Evolutionary conservation across 495 filamentous ascomycete genomes (phyloP).

Genomic region (Penicillium flavigenum): DNA sequence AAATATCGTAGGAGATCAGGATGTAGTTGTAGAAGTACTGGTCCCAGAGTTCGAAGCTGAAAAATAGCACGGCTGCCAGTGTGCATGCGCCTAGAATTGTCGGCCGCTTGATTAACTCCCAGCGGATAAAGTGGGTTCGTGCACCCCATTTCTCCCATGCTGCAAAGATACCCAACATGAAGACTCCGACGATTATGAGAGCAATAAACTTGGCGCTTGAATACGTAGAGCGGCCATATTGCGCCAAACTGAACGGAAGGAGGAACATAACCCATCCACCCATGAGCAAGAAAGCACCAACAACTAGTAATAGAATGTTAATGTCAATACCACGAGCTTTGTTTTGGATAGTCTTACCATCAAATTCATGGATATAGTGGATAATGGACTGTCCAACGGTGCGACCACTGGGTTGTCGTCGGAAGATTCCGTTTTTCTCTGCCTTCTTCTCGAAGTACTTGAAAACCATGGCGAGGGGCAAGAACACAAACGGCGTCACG

Average conservation of each 20-base stretch:
- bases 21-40: conserved; percentile 68
- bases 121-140: conserved; percentile 61
- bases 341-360: conserved; percentile 39
- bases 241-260: conserved; percentile 58
- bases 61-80: conserved; percentile 53
- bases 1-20: conserved; percentile 66
- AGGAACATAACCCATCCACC: conserved; percentile 63
- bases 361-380: conserved; percentile 61
- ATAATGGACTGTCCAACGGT: conserved; percentile 47
- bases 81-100: conserved; percentile 65
- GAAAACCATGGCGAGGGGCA: conserved; percentile 52
- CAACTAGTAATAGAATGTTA: conserved; percentile 26
- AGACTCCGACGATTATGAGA: conserved; percentile 56
- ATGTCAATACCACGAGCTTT: neutral
- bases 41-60: conserved; percentile 68
- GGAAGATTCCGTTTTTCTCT: conserved; percentile 38
- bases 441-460: conserved; percentile 60
- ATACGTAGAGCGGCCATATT: conserved; percentile 51
- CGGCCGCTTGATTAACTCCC: conserved; percentile 57
- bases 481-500: conserved; percentile 51
- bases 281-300: conserved; percentile 59
- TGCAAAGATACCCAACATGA: conserved; percentile 55
- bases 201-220: conserved; percentile 52
- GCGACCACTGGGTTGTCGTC: conserved; percentile 39
- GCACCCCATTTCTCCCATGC: conserved; percentile 59